These are phyloP conservation scores for Rasamsonia emersonii DNA, from an alignment of 2,329 filamentous ascomycete genomes.

Conservation along the genomic window DNA sequence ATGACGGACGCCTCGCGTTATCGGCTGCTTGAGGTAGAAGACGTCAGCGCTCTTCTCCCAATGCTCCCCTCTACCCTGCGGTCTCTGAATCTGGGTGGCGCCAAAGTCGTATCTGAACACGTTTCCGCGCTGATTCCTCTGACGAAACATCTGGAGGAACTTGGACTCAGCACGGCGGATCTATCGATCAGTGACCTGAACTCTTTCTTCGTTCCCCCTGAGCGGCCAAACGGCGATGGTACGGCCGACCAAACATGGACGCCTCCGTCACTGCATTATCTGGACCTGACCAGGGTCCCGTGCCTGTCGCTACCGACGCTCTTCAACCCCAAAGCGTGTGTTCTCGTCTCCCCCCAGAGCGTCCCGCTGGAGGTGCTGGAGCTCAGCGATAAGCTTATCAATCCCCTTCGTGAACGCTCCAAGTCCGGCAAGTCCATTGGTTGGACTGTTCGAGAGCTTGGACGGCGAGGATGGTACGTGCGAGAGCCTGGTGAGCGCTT, in stretches of 20 bases:
- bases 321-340: slow-evolving; percentile 45
- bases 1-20: slow-evolving; percentile 64
- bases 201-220: slow-evolving; percentile 44
- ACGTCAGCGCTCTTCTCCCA: slow-evolving; percentile 58
- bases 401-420: slow-evolving; percentile 54
- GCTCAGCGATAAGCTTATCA: slow-evolving; percentile 59
- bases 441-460: slow-evolving; percentile 62
- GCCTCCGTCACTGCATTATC: slow-evolving; percentile 59
- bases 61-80: slow-evolving; percentile 58
- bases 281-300: slow-evolving; percentile 67
- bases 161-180: slow-evolving; percentile 60
- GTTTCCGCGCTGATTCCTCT: slow-evolving; percentile 56
- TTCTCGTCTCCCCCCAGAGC: slow-evolving; percentile 52
- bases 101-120: slow-evolving; percentile 58
- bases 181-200: slow-evolving; percentile 59
- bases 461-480: slow-evolving; percentile 61
- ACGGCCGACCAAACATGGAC: slow-evolving; percentile 38
- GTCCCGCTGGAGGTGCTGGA: slow-evolving; percentile 69
- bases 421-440: slow-evolving; percentile 50
- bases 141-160: slow-evolving; percentile 65
- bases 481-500: slow-evolving; percentile 27
- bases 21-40: slow-evolving; percentile 58
- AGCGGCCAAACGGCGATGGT: slow-evolving; percentile 18
- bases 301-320: slow-evolving; percentile 49
- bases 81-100: slow-evolving; percentile 68